Evolutionary conservation across 768 basidiomycete species (phyloP), one percentile per base, ranked within the genome.

Genomic region (Nevesoporus exiguus): DNA sequence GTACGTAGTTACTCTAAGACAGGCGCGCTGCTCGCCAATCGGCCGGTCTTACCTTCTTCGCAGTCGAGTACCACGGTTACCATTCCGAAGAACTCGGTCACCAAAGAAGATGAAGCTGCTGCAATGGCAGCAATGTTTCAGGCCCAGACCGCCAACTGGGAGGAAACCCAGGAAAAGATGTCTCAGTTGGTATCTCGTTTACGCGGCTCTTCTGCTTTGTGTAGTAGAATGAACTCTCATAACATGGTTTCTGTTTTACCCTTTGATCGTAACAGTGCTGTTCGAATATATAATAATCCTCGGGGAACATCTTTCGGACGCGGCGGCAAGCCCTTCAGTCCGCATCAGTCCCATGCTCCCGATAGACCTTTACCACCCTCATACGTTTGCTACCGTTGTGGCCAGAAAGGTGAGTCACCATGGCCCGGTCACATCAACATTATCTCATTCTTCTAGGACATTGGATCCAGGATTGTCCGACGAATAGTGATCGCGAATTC

Each of bases 121-220:
- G 88, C 92, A 33, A 90, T 99, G 80, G 89, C 88, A n/a, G 95
- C 95, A 62, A 97, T 99, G 91, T 95, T 98, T 71, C 88, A 91
- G 72, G 90, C 90, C 56, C 90, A 93, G 73, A 85, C 86, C 37
- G 86, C 90, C 59, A 91, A 94, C 73, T 99, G 96, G 97, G 90
- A 97, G 77, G 90, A 95, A 81, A 88, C 94, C 67, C 93, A 98
- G 77, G 94, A 98, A 80, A 93, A 96, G 81, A 98, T 99, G 95
- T 89, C 94, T 69, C 87, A 93, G 97, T 99, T 79, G 79, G 95
- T 94, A 77, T 83, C 75, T 76, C 78, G 79, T 80, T 69, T 71
- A 64, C 65, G 66, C 70, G 69, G 75, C 77, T 75, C 71, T 79
- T 75, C 77, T 80, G 73, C 81, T 70, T 66, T 73, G 71, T 75